Base-by-base conservation (phyloP, 176 grass and related monocot genomes). In the Eleusine coracana region DNA sequence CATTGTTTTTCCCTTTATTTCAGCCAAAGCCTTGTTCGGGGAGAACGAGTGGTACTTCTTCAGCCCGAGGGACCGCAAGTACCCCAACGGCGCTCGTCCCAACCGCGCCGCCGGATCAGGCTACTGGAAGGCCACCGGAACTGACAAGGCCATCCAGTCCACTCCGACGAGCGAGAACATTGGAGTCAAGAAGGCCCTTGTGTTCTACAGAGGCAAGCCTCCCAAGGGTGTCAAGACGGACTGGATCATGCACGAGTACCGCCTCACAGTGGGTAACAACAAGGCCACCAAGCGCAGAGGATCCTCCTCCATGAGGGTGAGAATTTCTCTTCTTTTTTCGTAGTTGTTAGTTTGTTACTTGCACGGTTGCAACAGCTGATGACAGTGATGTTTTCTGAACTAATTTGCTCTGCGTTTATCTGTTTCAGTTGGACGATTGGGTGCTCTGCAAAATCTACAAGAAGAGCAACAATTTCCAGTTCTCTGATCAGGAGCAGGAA, bases 201-300 rank as follows among this genome's bases (percentile, higher is more conserved):
- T 92, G 10, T 92, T 92, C 77, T 92, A 92, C 52, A 28, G 71
- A n/a, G 91, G 91, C 0, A 88, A 80, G 49, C 87, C 86, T 0
- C 88, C 92, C 0, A 94, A 78, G 65, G 92, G 92, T 0, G 25
- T 58, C 70, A 94, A 97, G 71, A 94, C 91, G 0, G 87, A 92
- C 21, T 97, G 94, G 94, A 94, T 94, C 87, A 97, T 97, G 94
- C 94, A 97, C 56, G 94, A 97, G 89, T 97, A 97, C 76, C 91
- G 91, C 6, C 94, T 89, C 41, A 25, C 52, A 0, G 34, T 14
- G 6, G 14, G 42, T 1, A 29, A 14, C 80, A 86, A 27, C 34
- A 59, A 34, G 31, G 2, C 8, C 74, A 67, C 14, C 11, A 83
- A 73, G 70, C 87, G 72, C 31, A 12, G 44, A 46, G 44, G 44